phyloP scores from a whole-genome alignment of 140 eudicot genomes.

The Stevia rebaudiana region DNA sequence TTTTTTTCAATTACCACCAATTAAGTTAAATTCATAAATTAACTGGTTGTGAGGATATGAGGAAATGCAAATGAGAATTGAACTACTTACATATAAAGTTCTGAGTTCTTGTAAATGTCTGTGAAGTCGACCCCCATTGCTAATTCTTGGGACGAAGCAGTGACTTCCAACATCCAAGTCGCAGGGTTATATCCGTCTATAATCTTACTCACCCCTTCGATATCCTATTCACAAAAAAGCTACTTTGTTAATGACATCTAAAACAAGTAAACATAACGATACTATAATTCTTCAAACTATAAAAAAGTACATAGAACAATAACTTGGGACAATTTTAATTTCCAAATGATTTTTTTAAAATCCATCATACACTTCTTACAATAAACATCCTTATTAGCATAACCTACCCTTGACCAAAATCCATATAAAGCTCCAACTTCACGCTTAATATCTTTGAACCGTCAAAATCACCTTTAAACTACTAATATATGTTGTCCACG shows the following conservation, averaged over 20 bases:
- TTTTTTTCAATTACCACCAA: not conserved
- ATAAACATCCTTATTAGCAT: too few species aligned
- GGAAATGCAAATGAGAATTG: not conserved
- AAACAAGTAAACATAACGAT: too few species aligned
- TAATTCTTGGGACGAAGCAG: slow-evolving; percentile 39
- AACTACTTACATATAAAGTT: slow-evolving; percentile 39
- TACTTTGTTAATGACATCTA: too few species aligned
- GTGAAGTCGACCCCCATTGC: slow-evolving; percentile 44
- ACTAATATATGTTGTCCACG: not conserved
- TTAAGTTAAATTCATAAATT: not conserved
- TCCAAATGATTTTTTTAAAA: too few species aligned
- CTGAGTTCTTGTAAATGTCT: slow-evolving; percentile 43
- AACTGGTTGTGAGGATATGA: not conserved
- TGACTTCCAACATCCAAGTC: slow-evolving; percentile 57
- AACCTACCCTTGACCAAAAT: too few species aligned
- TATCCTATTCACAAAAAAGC: slow-evolving; percentile 19
- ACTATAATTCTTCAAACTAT: too few species aligned
- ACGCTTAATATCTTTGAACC: too few species aligned
- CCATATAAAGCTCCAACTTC: too few species aligned
- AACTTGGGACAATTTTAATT: too few species aligned
- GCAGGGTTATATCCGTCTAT: slow-evolving; percentile 50
- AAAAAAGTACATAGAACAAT: too few species aligned
- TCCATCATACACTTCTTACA: too few species aligned
- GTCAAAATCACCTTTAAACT: too few species aligned
- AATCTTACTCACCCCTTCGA: slow-evolving; percentile 42